Conservation (phyloP, 176 grass and related monocot species). For the Musa schizocarpa region DNA sequence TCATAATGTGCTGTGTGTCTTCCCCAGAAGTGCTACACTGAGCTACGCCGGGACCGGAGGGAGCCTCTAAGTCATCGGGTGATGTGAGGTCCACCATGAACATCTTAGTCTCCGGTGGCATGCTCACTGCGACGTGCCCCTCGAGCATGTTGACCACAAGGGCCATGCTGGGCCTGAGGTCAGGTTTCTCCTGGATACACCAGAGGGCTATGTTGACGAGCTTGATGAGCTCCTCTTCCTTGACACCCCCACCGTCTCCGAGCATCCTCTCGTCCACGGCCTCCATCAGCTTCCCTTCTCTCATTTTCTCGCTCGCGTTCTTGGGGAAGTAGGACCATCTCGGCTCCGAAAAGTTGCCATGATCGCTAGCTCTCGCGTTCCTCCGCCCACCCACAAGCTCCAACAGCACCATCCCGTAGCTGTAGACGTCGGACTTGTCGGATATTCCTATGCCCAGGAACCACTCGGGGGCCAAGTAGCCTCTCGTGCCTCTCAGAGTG, state of each 20-base stretch:
- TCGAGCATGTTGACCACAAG: slow-evolving; percentile 42
- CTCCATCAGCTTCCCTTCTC: slow-evolving; percentile 7
- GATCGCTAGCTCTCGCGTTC: neutral
- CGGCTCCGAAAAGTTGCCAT: neutral
- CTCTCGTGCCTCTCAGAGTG: neutral
- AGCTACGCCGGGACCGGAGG: neutral
- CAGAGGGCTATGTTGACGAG: slow-evolving; percentile 39
- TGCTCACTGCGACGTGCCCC: slow-evolving; percentile 22
- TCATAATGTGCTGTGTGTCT: too few relatives aligned
- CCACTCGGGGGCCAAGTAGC: neutral
- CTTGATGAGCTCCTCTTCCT: slow-evolving; percentile 23
- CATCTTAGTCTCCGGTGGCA: slow-evolving; percentile 38
- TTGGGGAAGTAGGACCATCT: slow-evolving; percentile 15
- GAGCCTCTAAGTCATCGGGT: neutral
- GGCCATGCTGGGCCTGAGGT: slow-evolving; percentile 35
- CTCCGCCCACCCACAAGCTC: slow-evolving; percentile 4
- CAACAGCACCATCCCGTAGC: slow-evolving; percentile 8
- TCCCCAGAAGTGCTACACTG: too few relatives aligned
- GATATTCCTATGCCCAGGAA: neutral
- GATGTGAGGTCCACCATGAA: slow-evolving; percentile 11
- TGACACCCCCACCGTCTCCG: slow-evolving; percentile 1
- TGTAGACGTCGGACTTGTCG: slow-evolving; percentile 8
- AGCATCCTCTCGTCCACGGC: neutral
- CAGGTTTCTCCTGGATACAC: slow-evolving; percentile 35
- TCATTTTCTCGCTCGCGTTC: slow-evolving; percentile 11